These are phyloP conservation scores for Hawksworthiomyces lignivorus DNA, from an alignment of 2,329 filamentous ascomycete species.

Conservation along the genomic window DNA sequence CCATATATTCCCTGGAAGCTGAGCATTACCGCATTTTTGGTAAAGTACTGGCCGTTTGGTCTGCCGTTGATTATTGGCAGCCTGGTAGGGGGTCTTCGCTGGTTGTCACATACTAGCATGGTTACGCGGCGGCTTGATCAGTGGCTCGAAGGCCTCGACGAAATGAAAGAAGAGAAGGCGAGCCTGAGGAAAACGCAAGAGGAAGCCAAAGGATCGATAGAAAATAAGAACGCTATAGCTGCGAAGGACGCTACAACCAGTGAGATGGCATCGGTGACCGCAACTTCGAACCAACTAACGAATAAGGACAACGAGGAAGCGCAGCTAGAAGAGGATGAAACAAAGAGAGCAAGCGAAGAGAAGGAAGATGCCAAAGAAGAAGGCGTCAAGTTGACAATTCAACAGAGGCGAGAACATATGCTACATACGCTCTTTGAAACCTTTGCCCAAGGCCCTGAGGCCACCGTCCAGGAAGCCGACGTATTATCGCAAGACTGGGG, in stretches of 20 bases:
- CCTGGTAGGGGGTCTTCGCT: conserved; percentile 16
- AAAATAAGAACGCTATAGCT: neutral
- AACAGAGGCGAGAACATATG: conserved; percentile 19
- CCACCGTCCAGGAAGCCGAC: conserved; percentile 21
- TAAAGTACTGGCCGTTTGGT: conserved; percentile 18
- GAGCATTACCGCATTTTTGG: conserved; percentile 15
- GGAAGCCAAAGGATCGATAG: no score
- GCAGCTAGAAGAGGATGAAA: neutral
- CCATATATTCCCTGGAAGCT: conserved; percentile 22
- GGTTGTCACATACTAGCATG: conserved; percentile 15
- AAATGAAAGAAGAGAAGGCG: conserved; percentile 39
- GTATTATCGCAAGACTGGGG: conserved; percentile 25
- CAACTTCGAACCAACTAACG: no score
- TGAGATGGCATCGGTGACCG: no score
- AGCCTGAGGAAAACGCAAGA: no score
- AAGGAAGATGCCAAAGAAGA: conserved; percentile 3
- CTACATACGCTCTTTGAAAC: conserved; percentile 23
- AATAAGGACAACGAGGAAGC: conserved; percentile 17
- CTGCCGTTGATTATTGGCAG: conserved; percentile 14
- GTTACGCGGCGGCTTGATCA: conserved; percentile 18
- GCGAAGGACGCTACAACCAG: no score
- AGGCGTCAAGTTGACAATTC: conserved; percentile 9
- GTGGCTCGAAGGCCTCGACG: conserved; percentile 33
- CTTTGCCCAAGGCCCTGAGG: conserved; percentile 22
- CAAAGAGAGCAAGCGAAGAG: no score